Base-by-base conservation (phyloP, 2,329 filamentous ascomycete species). In the Arthrinium puccinioides region DNA sequence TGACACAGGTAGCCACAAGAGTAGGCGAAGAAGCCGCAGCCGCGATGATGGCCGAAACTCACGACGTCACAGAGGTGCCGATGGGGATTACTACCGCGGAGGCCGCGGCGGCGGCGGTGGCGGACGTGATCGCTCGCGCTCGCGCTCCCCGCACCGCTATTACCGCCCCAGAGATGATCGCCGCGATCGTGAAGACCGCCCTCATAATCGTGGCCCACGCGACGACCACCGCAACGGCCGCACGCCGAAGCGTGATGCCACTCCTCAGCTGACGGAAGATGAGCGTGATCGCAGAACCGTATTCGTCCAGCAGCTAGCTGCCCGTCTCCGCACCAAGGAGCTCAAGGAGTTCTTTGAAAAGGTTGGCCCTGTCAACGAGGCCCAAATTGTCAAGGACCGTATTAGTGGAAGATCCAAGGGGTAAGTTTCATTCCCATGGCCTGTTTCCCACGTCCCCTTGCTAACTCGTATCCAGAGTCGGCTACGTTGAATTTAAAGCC, bases 401-500 rank as follows among this genome's bases (percentile, higher is more conserved):
- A 89, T 98, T 45, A 96, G 88, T 66, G 87, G 88, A 52, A 86
- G 92, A 65, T 96, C 89, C 45, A 98, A 98, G 73, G 92, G 92
- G 90, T 95, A 72, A 57, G 84, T n/a, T n/a, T n/a, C n/a, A n/a
- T n/a, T n/a, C n/a, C n/a, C 21, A 33, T 57, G 8, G 5, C 15
- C 18, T 24, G 21, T 27, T 19, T 13, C 33, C 9, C 32, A 13
- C 26, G 20, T 14, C 7, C 18, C 8, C 6, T 36, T 40, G 34
- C 38, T 34, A 38, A 39, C 15, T 26, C 16, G 11, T 8, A 15
- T 49, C 34, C 52, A 97, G 92, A 64, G 92, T 98, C 63, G 92
- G 94, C 61, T 98, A 98, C 58, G 94, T 98, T 70, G 92, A 98
- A 72, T 98, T 98, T 67, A 94, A 89, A 61, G 80, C 86, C 57